Evolutionary conservation across 2,329 filamentous ascomycete genomes (phyloP).

Genomic region (Xylaria sp.): DNA sequence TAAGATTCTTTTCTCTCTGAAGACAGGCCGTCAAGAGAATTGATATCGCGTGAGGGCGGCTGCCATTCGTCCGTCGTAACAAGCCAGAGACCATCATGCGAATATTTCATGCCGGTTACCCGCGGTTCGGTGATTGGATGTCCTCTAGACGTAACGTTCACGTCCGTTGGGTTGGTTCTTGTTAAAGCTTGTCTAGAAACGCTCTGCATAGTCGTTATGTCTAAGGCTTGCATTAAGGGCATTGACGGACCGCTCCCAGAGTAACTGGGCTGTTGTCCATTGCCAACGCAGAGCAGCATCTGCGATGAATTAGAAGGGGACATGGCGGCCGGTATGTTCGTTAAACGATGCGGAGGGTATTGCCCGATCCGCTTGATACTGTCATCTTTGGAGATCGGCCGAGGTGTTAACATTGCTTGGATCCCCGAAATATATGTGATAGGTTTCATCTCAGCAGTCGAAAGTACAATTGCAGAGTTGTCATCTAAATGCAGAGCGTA

Average conservation of each 20-base stretch:
- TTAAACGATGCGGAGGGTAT: constrained; percentile 56
- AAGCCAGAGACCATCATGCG: constrained; percentile 85
- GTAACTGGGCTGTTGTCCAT: constrained; percentile 66
- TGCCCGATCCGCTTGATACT: constrained; percentile 64
- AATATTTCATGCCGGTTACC: constrained; percentile 79
- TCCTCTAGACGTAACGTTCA: constrained; percentile 78
- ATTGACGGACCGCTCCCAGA: constrained; percentile 61
- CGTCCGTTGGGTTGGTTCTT: constrained; percentile 84
- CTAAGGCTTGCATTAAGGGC: constrained; percentile 82
- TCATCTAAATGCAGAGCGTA: constrained; percentile 90
- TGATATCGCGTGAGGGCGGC: constrained; percentile 75
- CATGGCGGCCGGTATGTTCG: constrained; percentile 67
- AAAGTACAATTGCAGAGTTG: constrained; percentile 90
- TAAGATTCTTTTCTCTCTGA: constrained; percentile 74
- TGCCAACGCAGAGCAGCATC: constrained; percentile 74
- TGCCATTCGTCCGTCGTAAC: constrained; percentile 93
- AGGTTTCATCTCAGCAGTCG: constrained; percentile 87
- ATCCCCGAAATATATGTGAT: constrained; percentile 86
- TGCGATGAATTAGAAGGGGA: constrained; percentile 71
- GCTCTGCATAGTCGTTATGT: constrained; percentile 81
- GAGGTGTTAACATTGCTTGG: constrained; percentile 69
- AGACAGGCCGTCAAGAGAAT: constrained; percentile 61
- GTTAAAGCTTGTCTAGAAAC: constrained; percentile 88
- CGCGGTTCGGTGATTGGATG: constrained; percentile 79
- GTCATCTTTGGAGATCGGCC: constrained; percentile 61